Conservation (phyloP, 2,329 filamentous ascomycete species). For the Lithohypha guttulata region DNA sequence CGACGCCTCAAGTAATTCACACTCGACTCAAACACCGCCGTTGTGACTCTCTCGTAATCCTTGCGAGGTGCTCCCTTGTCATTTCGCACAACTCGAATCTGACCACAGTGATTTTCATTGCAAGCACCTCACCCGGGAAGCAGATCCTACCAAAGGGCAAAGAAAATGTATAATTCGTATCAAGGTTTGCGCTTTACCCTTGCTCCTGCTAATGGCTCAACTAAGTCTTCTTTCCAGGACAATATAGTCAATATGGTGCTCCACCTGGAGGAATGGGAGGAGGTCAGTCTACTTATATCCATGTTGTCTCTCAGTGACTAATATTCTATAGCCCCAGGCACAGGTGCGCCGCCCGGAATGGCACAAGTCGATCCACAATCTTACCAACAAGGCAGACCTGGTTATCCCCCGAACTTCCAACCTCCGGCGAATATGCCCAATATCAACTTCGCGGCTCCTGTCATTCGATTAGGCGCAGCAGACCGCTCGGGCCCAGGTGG, state of each 20-base stretch:
- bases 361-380: slow-evolving; percentile 62
- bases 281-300: slow-evolving; percentile 48
- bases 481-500: slow-evolving; percentile 45
- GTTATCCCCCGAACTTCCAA: slow-evolving; percentile 74
- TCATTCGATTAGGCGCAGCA: slow-evolving; percentile 79
- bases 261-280: slow-evolving; percentile 72
- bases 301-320: no score
- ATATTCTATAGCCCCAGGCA: slow-evolving; percentile 67
- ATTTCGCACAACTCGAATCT: no score
- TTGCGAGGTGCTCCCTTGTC: no score
- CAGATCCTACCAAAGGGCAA: not conserved
- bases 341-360: slow-evolving; percentile 66
- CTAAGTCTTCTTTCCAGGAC: slow-evolving; percentile 25
- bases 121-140: no score
- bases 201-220: not conserved
- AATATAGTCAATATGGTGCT: slow-evolving; percentile 63
- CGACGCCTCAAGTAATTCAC: no score
- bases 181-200: slow-evolving; percentile 25
- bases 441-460: slow-evolving; percentile 95
- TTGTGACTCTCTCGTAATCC: no score
- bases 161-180: slow-evolving; percentile 35
- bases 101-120: no score
- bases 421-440: slow-evolving; percentile 85
- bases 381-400: slow-evolving; percentile 68
- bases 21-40: no score